These are phyloP conservation scores for Nicotiana undulata DNA, from an alignment of 257 asterid genomes.

Conservation along the genomic window DNA sequence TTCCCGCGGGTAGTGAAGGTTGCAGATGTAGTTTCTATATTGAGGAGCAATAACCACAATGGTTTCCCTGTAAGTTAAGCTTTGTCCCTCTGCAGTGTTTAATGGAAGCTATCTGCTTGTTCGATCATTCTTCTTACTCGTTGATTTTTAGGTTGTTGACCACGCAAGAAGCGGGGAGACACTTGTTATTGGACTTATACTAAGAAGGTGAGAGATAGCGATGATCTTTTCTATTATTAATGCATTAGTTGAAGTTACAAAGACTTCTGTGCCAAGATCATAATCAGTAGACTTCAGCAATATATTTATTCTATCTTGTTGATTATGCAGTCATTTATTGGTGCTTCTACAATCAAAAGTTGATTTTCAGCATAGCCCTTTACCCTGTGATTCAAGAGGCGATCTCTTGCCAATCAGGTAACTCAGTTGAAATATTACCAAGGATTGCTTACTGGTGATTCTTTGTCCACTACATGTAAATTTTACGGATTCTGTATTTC, in stretches of 20 bases:
- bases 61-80: conserved; percentile 84
- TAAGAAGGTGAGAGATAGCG: conserved; percentile 63
- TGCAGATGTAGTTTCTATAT: conserved; percentile 68
- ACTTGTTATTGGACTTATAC: conserved; percentile 84
- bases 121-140: conserved; percentile 7
- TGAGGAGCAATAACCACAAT: conserved; percentile 85
- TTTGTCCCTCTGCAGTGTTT: conserved; percentile 8
- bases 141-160: conserved; percentile 68
- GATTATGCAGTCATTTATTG: conserved; percentile 80
- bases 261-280: not conserved
- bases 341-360: conserved; percentile 92
- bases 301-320: not conserved
- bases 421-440: not conserved
- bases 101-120: not conserved
- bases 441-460: not conserved
- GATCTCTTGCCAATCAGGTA: conserved; percentile 84
- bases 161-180: conserved; percentile 84
- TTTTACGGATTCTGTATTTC: conserved; percentile 13
- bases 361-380: conserved; percentile 90
- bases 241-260: not conserved
- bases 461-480: not conserved
- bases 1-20: conserved; percentile 92
- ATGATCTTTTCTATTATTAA: not conserved
- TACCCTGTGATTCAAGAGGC: conserved; percentile 66
- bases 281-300: not conserved